A percentile compares a stretch with the other conserved stretches of the same genome.
phyloP scores from a whole-genome alignment of 2,329 filamentous ascomycete species.

The Aspergillus ochraceus region DNA sequence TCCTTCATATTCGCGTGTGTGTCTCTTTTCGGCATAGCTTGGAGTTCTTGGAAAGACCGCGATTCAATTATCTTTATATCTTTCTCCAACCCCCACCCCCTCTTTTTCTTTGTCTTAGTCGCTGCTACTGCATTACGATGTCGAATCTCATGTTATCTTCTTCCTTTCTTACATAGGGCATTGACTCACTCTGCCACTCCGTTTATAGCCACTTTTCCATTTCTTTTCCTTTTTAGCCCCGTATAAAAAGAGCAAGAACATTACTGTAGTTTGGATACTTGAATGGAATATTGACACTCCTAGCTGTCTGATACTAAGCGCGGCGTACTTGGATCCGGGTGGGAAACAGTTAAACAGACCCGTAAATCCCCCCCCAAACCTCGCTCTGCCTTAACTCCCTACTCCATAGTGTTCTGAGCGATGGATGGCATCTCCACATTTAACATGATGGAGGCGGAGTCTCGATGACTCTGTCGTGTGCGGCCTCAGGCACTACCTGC shows the following conservation, averaged over 20 bases:
- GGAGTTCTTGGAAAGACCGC: constrained; percentile 34
- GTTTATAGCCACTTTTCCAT: constrained; percentile 2
- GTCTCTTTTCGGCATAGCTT: constrained; percentile 31
- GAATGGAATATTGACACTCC: background rate
- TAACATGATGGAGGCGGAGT: constrained; percentile 4
- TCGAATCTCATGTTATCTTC: constrained; percentile 7
- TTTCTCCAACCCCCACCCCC: constrained; percentile 11
- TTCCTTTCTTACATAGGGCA: background rate
- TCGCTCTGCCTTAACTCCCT: background rate
- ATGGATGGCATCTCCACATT: background rate
- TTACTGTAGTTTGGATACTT: constrained; percentile 24
- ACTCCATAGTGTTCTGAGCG: too few relatives aligned
- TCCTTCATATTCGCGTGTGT: constrained; percentile 14
- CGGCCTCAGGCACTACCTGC: constrained; percentile 19
- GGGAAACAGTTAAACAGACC: background rate
- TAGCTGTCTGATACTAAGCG: background rate
- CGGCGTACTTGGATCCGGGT: background rate
- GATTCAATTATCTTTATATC: constrained; percentile 15
- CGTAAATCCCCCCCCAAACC: background rate
- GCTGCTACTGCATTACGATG: constrained; percentile 9
- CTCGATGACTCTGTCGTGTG: background rate
- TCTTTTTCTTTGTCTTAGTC: constrained; percentile 16
- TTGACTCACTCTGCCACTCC: background rate
- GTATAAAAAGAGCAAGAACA: constrained; percentile 12
- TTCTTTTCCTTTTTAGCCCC: constrained; percentile 2